Evolutionary conservation across 2,329 filamentous ascomycete genomes (phyloP), one percentile per base, ranked within the genome.

Genomic region (Stachybotrys chlorohalonatus): DNA sequence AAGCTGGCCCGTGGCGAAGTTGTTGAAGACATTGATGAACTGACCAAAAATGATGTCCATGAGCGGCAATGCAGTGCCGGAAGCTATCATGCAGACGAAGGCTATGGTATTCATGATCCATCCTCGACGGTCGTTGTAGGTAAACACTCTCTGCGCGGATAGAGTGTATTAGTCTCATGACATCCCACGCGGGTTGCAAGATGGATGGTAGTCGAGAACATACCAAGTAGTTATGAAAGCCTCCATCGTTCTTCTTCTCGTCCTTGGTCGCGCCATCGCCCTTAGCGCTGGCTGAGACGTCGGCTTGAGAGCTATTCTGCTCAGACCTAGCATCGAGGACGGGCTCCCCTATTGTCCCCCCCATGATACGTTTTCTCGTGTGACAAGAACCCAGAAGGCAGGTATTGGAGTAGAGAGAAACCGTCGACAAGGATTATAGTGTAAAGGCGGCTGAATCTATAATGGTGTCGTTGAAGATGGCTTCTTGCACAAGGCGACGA

Each of bases 1-100:
- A 8, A 74, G 60, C 30, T 66, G 51, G 13, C 75, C 75, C 0
- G 69, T 68, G 54, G 79, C 79, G 63, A 84, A 86, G n/a, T 70
- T 67, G 53, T 76, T 81, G 60, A 85, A 84, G 8, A 75, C 70
- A 7, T 78, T 78, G 49, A 83, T 75, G 39, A 79, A 74, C 45
- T 68, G 67, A 59, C 81, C 81, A 63, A 84, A 82, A 7, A 84
- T 71, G 46, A 85, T 69, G 45, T 82, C 80, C 79, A 85, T 83
- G 39, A 83, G 60, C 0, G 80, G 81, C 7, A 81, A 59, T 11
- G 68, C 60, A 2, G 65, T 66, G 49, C 73, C 73, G 1, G 71
- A 59, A 7, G 63, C 68, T 16, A 75, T 60, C 66, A 72, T 70
- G 56, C 64, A 68, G 16, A 70, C 9, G 15, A 70, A 58, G 24